Evolutionary conservation across 176 grass and related monocot genomes (phyloP), one percentile per base, ranked within the genome.

Genomic region (Puya raimondii): DNA sequence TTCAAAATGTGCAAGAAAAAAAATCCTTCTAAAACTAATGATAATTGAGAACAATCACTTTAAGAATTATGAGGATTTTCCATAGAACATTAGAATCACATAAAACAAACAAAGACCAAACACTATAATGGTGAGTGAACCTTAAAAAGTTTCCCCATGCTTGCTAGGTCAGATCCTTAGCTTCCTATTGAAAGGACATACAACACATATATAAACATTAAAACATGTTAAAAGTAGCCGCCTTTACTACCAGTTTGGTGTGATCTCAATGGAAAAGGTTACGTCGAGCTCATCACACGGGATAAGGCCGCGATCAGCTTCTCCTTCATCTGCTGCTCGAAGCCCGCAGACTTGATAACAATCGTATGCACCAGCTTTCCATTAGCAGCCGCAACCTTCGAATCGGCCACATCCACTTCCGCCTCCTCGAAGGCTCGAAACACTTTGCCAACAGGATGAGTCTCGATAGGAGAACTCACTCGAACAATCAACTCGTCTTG

Each of bases 351-450:
- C 57, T 88, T 89, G 67, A 99, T 87, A 48, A 90, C 79, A 51
- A 99, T 88, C 20, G 89, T 87, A 72, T 99, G 94, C 69, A 90
- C 79, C 4, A 85, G 79, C 3, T 71, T 82, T 11, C 78, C 84
- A 1, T 73, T 79, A 70, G 81, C 88, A 42, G 74, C 13, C 0
- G 84, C 74, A 17, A 99, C 75, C 78, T 93, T 99, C 0, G 89
- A 93, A 66, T 99, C 94, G 0, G 78, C 80, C 50, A 87, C 82
- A 9, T 33, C 23, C 8, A 99, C 77, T 64, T 90, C 81, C 51
- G 87, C 84, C 47, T 93, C 94, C 63, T 93, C 90, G 6, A 99
- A 90, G 27, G 94, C 89, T 70, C 81, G 81, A 75, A 88, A 93
- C 16, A 99, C 84, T 14, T 78, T 85, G 51, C 76, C 86, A 9